A percentile compares a stretch with the other conserved stretches of the same genome.
Conservation (phyloP, 495 filamentous ascomycete species). For the Aspergillus sclerotiicarbonarius region DNA sequence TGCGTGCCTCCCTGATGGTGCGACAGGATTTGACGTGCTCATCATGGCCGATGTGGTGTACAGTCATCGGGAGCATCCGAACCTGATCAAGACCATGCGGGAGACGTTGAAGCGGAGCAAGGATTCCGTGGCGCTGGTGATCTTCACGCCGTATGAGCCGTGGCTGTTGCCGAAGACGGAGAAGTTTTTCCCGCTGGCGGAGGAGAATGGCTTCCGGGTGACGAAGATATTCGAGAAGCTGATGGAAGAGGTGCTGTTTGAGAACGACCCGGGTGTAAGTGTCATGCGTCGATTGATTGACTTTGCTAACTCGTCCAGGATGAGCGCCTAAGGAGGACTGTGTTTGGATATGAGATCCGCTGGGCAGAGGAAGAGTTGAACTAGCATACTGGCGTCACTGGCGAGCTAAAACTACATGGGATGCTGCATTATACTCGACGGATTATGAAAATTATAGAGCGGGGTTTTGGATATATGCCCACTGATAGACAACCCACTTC, state of each 20-base stretch:
- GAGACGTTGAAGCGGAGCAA: conserved; percentile 53
- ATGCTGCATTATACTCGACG: neutral
- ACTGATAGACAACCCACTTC: neutral
- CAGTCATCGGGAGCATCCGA: conserved; percentile 78
- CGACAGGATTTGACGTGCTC: conserved; percentile 67
- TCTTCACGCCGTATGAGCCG: conserved; percentile 90
- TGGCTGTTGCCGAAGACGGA: conserved; percentile 84
- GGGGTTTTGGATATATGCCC: neutral
- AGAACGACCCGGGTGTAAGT: conserved; percentile 74
- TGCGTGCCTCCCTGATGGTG: conserved; percentile 39
- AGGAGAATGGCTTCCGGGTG: conserved; percentile 65
- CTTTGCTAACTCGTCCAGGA: conserved; percentile 43
- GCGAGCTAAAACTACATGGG: neutral
- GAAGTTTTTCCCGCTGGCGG: conserved; percentile 75
- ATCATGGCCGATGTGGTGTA: conserved; percentile 89
- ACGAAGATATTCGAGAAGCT: conserved; percentile 76
- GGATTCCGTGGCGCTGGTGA: conserved; percentile 71
- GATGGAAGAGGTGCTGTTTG: conserved; percentile 83
- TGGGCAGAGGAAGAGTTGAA: conserved; percentile 34
- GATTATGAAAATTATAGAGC: neutral
- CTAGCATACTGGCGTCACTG: conserved; percentile 17
- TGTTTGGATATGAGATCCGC: conserved; percentile 72
- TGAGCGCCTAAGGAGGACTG: conserved; percentile 70
- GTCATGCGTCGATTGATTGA: neutral
- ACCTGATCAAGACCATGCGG: conserved; percentile 68